Base-by-base conservation (phyloP, 1,284 basidiomycete species). In the Cryptococcus depauperatus region DNA sequence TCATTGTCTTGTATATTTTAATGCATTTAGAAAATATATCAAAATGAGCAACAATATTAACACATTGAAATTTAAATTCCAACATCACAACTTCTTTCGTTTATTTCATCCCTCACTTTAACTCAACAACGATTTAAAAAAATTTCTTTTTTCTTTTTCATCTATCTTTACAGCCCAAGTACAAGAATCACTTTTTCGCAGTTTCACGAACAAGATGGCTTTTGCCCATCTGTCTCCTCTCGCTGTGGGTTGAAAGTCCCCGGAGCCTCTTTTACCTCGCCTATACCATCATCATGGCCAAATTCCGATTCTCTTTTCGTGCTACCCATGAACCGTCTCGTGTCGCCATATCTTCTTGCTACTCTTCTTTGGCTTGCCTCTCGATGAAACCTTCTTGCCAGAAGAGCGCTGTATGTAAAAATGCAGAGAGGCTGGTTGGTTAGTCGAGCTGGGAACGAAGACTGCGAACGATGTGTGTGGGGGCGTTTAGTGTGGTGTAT, bases 211-310 rank as follows among this genome's bases (percentile, higher is more conserved):
- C 62, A 37, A 35, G 52, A 35, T 52, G 53, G 47, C 45, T 25
- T 25, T 7, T 16, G 45, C 28, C 40, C 48, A 47, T 42, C 56
- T 46, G 23, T n/a, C n/a, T 38, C 30, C 43, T 61, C 53, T 28
- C 35, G 59, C 66, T 68, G 66, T 66, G 61, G 66, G 66, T 41
- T 56, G 57, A 68, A 68, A 68, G 66, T 68, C 66, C 64, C 66
- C 66, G 66, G 66, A 68, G 66, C 62, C 50, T 59, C 50, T 51
- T 30, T 35, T 40, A 37, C 21, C 35, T 22, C 35, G 22, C 8
- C 35, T 23, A 21, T 37, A 22, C 29, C 19, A 13, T 18, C 26
- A 22, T 23, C 41, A 25, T 40, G 26, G 39, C 23, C 28, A 14
- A n/a, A n/a, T n/a, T n/a, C n/a, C 41, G 35, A 18, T 40, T n/a